Conservation (phyloP, 768 basidiomycete species). For the Xerocomus spinulosus region DNA sequence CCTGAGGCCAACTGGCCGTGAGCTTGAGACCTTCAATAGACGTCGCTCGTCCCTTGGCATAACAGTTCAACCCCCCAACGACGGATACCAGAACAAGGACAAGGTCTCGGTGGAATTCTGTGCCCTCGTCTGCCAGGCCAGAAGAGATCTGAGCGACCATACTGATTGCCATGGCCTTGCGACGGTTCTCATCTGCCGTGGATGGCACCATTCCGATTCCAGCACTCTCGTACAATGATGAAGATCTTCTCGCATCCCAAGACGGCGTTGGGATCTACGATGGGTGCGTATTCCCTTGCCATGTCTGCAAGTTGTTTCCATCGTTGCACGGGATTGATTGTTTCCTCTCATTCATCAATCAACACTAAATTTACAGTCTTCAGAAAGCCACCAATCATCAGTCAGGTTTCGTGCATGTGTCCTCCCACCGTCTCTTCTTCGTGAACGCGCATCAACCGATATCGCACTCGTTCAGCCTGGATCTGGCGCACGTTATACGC, state of each 20-base stretch:
- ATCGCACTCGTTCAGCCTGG: slow-evolving; percentile 62
- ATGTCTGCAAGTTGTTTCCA: slow-evolving; percentile 7
- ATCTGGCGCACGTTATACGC: slow-evolving; percentile 58
- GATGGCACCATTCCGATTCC: slow-evolving; percentile 77
- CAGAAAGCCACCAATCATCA: slow-evolving; percentile 84
- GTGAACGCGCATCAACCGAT: slow-evolving; percentile 49
- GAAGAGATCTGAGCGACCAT: background rate
- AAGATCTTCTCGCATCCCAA: slow-evolving; percentile 68
- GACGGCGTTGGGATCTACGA: slow-evolving; percentile 88
- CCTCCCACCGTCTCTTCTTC: slow-evolving; percentile 85
- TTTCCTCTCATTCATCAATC: slow-evolving; percentile 23
- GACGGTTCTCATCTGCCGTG: slow-evolving; percentile 49
- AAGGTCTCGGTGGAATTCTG: slow-evolving; percentile 12
- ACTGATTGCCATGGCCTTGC: slow-evolving; percentile 43
- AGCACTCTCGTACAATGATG: slow-evolving; percentile 76
- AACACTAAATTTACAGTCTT: slow-evolving; percentile 45
- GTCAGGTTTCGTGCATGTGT: slow-evolving; percentile 64
- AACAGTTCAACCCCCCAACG: background rate
- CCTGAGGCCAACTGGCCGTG: slow-evolving; percentile 13
- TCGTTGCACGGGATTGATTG: slow-evolving; percentile 17
- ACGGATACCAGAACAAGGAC: slow-evolving; percentile 2
- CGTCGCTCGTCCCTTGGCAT: slow-evolving; percentile 9
- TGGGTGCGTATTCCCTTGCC: slow-evolving; percentile 52
- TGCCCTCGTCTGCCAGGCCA: background rate
- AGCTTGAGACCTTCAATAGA: slow-evolving; percentile 2